Base-by-base conservation (phyloP, 139 green algal genomes). In the Chlamydomonas sp. region DNA sequence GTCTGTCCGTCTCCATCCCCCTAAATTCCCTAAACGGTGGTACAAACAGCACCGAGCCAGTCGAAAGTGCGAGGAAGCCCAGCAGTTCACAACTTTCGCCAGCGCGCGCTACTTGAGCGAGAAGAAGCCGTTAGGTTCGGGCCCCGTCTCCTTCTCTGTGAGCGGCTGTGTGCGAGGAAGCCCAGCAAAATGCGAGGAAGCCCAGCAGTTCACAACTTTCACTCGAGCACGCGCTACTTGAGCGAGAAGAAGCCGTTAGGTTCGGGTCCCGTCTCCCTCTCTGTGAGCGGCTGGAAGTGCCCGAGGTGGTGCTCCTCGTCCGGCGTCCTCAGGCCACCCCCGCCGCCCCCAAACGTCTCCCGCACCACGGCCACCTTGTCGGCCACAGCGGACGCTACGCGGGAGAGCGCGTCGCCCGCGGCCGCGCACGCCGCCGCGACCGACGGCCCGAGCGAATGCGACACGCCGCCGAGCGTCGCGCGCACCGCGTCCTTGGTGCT, bases 271-370 rank as follows among this genome's bases (percentile, higher is more conserved):
- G 22, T 30, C 10, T 66, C 63, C 3, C 36, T 35, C 33, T 75
- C 74, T 4, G 64, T 61, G 34, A 85, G 43, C 13, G 79, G 79
- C 76, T 85, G 79, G 75, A 85, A 85, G 71, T 82, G 82, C 30
- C 75, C 75, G 60, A 85, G 35, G 63, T 85, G 73, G 35, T 79
- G 72, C 31, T 77, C 76, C 2, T 63, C 3, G 22, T 35, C 47
- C 48, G 26, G 61, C 3, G 35, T 3, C 35, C 16, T 43, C 33
- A 38, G 0, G 13, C 35, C 28, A 16, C 68, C 35, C 0, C 67
- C 31, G 43, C 30, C 5, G 28, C 4, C 22, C 58, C 30, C 6
- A 37, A 38, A 39, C 22, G 26, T 20, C 22, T 39, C 30, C n/a
- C 28, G 30, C 34, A 49, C 30, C 67, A 30, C 36, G 58, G 16